Conservation (phyloP, 2,329 filamentous ascomycete genomes). For the Calonectria pseudoreteaudii region DNA sequence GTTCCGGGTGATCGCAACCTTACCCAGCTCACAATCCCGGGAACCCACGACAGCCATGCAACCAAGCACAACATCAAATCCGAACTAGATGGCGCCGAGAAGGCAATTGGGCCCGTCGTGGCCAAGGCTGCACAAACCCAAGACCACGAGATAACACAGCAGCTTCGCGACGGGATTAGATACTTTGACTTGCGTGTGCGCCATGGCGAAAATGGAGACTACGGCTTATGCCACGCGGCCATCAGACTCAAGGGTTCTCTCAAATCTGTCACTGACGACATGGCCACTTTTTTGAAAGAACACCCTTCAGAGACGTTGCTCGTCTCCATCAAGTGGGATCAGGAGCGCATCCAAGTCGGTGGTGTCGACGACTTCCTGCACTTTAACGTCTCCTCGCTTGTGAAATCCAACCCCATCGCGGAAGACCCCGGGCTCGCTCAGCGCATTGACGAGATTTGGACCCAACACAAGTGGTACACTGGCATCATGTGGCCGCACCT, state of each 20-base stretch:
- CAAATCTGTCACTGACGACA: not conserved
- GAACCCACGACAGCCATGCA: constrained; percentile 15
- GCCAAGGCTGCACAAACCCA: constrained; percentile 1
- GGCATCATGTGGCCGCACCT: not conserved
- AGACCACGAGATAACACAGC: not conserved
- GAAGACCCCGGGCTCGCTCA: not conserved
- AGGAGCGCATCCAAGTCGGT: not conserved
- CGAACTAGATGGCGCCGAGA: not conserved
- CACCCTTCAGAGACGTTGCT: not conserved
- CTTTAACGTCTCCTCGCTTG: not conserved
- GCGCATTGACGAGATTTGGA: constrained; percentile 8
- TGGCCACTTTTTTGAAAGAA: not conserved
- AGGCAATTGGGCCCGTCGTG: not conserved
- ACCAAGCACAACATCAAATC: not conserved
- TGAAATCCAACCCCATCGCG: not conserved
- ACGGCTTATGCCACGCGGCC: constrained; percentile 1
- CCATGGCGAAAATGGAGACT: not conserved
- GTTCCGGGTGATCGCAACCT: constrained; percentile 7
- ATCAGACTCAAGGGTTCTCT: not conserved
- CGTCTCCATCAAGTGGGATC: constrained; percentile 3
- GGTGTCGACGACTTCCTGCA: not conserved
- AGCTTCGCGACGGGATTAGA: not conserved
- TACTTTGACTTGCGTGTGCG: constrained; percentile 8
- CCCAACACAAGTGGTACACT: constrained; percentile 8
- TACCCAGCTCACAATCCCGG: constrained; percentile 5